Evolutionary conservation across 805 yeast genomes (phyloP).

Genomic region (Ogataea paradorogensis): DNA sequence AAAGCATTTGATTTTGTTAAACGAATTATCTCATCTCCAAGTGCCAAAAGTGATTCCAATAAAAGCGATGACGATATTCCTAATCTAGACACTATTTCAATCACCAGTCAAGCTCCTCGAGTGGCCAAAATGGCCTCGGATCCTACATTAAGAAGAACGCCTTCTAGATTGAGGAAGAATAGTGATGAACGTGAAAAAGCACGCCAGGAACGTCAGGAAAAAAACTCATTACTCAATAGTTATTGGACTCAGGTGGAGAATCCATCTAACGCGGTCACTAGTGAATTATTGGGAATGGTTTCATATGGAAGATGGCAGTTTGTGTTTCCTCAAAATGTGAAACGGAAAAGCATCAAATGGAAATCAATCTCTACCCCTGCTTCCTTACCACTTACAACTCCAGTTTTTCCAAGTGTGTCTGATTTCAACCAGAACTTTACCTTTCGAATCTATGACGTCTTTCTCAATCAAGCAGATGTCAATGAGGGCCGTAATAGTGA

Average conservation of each 20-base stretch:
- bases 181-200: constrained; percentile 6
- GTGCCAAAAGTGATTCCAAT: constrained; percentile 10
- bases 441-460: constrained; percentile 79
- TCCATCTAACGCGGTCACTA: constrained; percentile 67
- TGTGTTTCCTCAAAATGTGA: constrained; percentile 74
- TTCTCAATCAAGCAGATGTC: constrained; percentile 58
- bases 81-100: constrained; percentile 14
- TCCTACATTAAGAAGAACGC: background rate
- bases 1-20: constrained; percentile 31
- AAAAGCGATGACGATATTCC: constrained; percentile 20
- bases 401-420: constrained; percentile 66
- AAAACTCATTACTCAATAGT: constrained; percentile 23
- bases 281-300: constrained; percentile 52
- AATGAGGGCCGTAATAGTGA: constrained; percentile 48
- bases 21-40: constrained; percentile 32
- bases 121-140: constrained; percentile 7
- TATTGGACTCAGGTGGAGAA: constrained; percentile 68
- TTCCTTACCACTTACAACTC: constrained; percentile 78
- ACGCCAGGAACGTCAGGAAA: constrained; percentile 2
- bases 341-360: constrained; percentile 80
- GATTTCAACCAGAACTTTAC: constrained; percentile 73
- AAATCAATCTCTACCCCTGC: constrained; percentile 92
- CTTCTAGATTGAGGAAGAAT: constrained; percentile 6
- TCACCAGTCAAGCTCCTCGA: constrained; percentile 1
- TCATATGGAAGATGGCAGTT: constrained; percentile 88